A percentile compares a stretch with the other conserved stretches of the same genome.
Evolutionary conservation across 2,329 filamentous ascomycete genomes (phyloP).

Genomic region (Endothia cerciana): DNA sequence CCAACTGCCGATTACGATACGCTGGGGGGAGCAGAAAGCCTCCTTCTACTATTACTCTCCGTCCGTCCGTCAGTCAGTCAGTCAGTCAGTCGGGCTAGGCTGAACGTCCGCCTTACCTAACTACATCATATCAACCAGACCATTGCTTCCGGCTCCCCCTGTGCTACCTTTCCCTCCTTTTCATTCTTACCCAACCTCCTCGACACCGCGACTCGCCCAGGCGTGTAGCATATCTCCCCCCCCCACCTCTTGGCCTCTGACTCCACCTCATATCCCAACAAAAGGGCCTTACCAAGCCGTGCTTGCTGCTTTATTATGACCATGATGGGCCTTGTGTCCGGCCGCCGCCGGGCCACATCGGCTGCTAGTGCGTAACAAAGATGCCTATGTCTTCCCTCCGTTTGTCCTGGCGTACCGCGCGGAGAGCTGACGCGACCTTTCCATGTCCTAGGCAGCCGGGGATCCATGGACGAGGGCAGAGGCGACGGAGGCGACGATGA

Average conservation of each 20-base stretch:
- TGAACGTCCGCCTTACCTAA: background rate
- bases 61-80: too few species aligned
- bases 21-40: background rate
- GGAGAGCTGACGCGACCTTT: slow-evolving; percentile 46
- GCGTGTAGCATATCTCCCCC: background rate
- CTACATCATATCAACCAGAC: slow-evolving; percentile 4
- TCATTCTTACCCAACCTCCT: background rate
- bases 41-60: background rate
- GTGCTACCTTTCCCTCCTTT: slow-evolving; percentile 22
- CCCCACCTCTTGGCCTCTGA: background rate
- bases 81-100: slow-evolving; percentile 7
- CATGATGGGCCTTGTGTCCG: slow-evolving; percentile 39
- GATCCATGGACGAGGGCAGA: slow-evolving; percentile 60
- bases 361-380: slow-evolving; percentile 40
- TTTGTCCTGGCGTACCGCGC: background rate
- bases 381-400: background rate
- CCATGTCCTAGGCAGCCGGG: slow-evolving; percentile 50
- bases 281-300: background rate
- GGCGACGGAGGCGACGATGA: slow-evolving; percentile 64
- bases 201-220: background rate
- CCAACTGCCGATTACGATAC: slow-evolving; percentile 7
- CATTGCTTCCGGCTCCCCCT: background rate
- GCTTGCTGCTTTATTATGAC: slow-evolving; percentile 43
- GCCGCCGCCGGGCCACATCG: slow-evolving; percentile 40
- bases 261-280: background rate